Evolutionary conservation across 805 yeast species (phyloP).

Genomic region (Pichia kluyveri): DNA sequence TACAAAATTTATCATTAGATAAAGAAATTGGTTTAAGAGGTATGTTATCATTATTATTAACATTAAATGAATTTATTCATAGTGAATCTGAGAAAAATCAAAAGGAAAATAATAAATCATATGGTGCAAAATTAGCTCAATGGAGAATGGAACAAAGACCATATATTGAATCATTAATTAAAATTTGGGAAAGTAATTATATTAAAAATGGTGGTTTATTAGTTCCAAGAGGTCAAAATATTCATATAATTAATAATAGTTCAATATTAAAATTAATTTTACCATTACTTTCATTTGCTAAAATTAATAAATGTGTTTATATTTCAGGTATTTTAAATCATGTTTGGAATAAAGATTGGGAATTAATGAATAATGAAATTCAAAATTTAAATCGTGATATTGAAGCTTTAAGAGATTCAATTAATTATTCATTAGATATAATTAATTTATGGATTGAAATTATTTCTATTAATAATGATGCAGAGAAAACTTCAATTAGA

Average conservation of each 20-base stretch:
- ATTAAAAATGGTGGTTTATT: conserved; percentile 56
- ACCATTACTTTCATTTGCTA: conserved; percentile 59
- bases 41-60: conserved; percentile 46
- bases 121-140: conserved; percentile 40
- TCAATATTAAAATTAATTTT: conserved; percentile 55
- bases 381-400: conserved; percentile 41
- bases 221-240: conserved; percentile 41
- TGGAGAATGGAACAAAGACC: conserved; percentile 65
- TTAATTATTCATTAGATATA: conserved; percentile 47
- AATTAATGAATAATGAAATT: conserved; percentile 47
- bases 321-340: conserved; percentile 52
- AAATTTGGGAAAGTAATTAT: conserved; percentile 60
- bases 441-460: conserved; percentile 66
- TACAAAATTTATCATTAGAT: conserved; percentile 33
- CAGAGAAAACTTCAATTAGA: conserved; percentile 56
- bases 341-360: conserved; percentile 63
- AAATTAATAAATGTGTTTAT: conserved; percentile 54
- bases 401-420: conserved; percentile 58
- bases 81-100: conserved; percentile 35
- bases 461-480: conserved; percentile 55
- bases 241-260: conserved; percentile 39
- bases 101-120: conserved; percentile 19
- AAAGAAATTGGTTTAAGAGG: conserved; percentile 39
- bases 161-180: conserved; percentile 44
- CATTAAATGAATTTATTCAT: conserved; percentile 60